phyloP scores from a whole-genome alignment of 169 alveolate species.

The Eimeria tenella region DNA sequence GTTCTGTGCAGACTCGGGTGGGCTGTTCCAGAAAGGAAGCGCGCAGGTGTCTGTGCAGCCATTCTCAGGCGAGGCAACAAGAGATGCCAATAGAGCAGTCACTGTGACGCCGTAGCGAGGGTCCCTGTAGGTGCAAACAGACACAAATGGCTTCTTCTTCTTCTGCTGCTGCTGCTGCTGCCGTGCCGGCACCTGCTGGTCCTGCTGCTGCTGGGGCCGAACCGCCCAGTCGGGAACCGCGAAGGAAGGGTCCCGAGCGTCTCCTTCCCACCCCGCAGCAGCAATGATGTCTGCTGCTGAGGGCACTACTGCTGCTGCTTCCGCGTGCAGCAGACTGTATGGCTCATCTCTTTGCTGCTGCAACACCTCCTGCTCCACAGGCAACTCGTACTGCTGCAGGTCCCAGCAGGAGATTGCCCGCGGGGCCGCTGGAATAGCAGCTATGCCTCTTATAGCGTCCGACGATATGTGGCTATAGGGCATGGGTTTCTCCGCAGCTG shows the following conservation, averaged over 20 bases:
- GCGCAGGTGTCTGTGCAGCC: conserved; percentile 3
- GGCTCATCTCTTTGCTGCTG: neutral
- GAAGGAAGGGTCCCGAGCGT: neutral
- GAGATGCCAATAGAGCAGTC: conserved; percentile 11
- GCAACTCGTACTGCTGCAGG: conserved; percentile 1
- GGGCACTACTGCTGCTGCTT: conserved; percentile 13
- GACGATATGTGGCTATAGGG: neutral
- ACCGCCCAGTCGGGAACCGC: neutral
- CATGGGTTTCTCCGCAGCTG: neutral
- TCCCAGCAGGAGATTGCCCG: conserved; percentile 1
- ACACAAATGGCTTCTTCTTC: neutral
- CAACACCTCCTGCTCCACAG: neutral
- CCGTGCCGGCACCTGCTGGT: neutral
- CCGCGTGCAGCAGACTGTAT: neutral
- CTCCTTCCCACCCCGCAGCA: neutral
- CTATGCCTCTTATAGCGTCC: neutral
- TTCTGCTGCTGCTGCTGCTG: conserved; percentile 13
- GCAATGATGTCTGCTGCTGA: neutral
- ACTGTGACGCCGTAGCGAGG: conserved; percentile 7
- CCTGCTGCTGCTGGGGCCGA: neutral
- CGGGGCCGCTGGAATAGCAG: neutral
- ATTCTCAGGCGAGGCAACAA: neutral
- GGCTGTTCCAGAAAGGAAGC: neutral
- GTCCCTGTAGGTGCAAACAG: conserved; percentile 24
- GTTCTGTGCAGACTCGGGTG: neutral